A percentile compares a stretch with the other conserved stretches of the same genome.
Evolutionary conservation across 768 basidiomycete genomes (phyloP).

Genomic region (Podaxis sp.): DNA sequence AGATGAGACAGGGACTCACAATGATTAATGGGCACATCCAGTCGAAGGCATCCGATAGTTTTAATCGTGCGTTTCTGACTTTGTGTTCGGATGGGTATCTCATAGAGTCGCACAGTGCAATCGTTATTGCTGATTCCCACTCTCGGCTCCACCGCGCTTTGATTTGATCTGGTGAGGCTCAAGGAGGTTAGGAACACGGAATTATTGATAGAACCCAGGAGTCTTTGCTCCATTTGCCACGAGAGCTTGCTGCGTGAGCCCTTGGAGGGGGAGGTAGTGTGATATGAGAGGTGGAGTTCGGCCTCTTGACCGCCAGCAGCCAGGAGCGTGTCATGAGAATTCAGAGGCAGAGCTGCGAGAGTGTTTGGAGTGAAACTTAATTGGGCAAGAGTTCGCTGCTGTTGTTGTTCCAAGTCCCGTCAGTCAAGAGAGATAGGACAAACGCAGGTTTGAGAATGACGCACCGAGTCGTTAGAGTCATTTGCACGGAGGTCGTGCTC

Average conservation of each 20-base stretch:
- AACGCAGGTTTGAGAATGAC: constrained; percentile 20
- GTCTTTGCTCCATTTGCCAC: constrained; percentile 18
- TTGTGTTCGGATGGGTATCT: constrained; percentile 16
- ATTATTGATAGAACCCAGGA: constrained; percentile 21
- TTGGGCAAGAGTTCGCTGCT: constrained; percentile 44
- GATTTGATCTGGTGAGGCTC: constrained; percentile 13
- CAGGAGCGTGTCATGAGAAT: constrained; percentile 46
- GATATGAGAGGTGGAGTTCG: constrained; percentile 56
- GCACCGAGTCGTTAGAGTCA: constrained; percentile 41
- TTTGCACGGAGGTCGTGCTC: constrained; percentile 50
- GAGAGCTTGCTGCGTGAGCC: constrained; percentile 7
- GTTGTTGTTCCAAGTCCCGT: constrained; percentile 1
- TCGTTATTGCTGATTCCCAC: constrained; percentile 20
- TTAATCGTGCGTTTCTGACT: constrained; percentile 8
- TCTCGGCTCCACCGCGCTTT: constrained; percentile 16
- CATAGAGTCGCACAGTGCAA: constrained; percentile 18
- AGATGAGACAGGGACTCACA: constrained; percentile 4
- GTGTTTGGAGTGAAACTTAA: constrained; percentile 55
- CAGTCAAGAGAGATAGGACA: constrained; percentile 11
- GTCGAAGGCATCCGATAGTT: constrained; percentile 13
- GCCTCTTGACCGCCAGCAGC: constrained; percentile 69
- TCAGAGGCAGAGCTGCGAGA: constrained; percentile 46
- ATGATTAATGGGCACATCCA: constrained; percentile 18
- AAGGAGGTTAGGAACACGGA: constrained; percentile 19
- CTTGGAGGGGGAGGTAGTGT: constrained; percentile 11